A percentile compares a stretch with the other conserved stretches of the same genome.
Evolutionary conservation across 805 yeast genomes (phyloP).

Genomic region (Komagataella populi): DNA sequence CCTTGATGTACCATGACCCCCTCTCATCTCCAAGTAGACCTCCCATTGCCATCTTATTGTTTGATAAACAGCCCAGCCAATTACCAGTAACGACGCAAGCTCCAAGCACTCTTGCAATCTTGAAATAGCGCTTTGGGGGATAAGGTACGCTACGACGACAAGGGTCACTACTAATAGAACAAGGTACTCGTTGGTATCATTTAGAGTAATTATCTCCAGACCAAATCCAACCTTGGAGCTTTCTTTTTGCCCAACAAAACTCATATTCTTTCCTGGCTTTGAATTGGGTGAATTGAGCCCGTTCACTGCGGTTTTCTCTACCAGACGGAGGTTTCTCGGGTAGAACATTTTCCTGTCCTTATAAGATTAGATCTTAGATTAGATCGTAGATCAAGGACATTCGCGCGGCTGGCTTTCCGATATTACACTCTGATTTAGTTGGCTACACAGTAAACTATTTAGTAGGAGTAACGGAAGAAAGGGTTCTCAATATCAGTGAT

Average conservation of each 20-base stretch:
- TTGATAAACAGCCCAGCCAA: neutral
- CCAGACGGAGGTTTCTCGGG: neutral
- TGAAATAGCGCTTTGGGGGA: neutral
- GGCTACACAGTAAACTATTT: conserved; percentile 1
- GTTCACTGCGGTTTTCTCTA: neutral
- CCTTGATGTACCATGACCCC: neutral
- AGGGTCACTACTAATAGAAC: neutral
- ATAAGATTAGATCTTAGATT: neutral
- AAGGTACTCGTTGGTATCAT: neutral
- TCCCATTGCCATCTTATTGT: neutral
- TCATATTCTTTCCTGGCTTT: neutral
- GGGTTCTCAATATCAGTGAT: conserved; percentile 45
- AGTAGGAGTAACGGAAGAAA: conserved; percentile 38
- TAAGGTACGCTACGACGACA: neutral
- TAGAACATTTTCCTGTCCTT: neutral
- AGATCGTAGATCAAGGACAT: neutral
- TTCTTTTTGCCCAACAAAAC: neutral
- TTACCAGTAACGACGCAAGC: neutral
- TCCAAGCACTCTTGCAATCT: neutral
- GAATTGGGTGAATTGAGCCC: neutral
- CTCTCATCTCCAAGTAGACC: neutral
- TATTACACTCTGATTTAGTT: neutral
- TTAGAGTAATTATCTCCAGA: neutral
- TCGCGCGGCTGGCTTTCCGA: neutral
- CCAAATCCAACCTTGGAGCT: neutral